phyloP scores from a whole-genome alignment of 78 protist species.

The Protostelium mycophagum region DNA sequence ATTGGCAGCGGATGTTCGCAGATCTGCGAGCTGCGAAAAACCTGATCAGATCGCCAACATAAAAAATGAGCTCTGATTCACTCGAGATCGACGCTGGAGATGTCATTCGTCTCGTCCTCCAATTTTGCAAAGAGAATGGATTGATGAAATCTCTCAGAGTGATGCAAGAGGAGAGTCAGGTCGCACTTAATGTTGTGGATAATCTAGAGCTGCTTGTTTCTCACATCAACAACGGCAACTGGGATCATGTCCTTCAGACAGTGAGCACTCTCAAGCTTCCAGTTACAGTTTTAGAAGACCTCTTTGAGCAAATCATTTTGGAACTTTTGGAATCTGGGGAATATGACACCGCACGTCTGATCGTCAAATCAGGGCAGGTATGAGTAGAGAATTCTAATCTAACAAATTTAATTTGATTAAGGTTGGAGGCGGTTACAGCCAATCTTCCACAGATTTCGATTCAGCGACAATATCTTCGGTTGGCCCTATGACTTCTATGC shows the following conservation, averaged over 20 bases:
- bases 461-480: constrained; percentile 22
- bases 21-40: too few species aligned
- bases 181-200: constrained; percentile 68
- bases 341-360: not conserved
- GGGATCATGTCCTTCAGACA: constrained; percentile 73
- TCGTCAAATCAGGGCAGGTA: not conserved
- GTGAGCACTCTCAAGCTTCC: constrained; percentile 51
- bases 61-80: not conserved
- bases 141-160: not conserved
- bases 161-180: constrained; percentile 29
- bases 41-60: too few species aligned
- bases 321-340: constrained; percentile 36
- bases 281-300: constrained; percentile 5
- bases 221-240: constrained; percentile 64
- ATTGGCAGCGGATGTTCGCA: too few species aligned
- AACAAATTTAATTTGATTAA: not conserved
- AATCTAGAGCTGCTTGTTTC: constrained; percentile 34
- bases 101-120: not conserved
- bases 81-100: not conserved
- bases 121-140: not conserved
- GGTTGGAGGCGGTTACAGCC: constrained; percentile 46
- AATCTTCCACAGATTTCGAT: constrained; percentile 9
- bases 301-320: constrained; percentile 77
- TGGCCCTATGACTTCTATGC: constrained; percentile 34
- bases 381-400: not conserved